Evolutionary conservation across 1,139 yeast genomes (phyloP).

Genomic region (Pichia sp.): DNA sequence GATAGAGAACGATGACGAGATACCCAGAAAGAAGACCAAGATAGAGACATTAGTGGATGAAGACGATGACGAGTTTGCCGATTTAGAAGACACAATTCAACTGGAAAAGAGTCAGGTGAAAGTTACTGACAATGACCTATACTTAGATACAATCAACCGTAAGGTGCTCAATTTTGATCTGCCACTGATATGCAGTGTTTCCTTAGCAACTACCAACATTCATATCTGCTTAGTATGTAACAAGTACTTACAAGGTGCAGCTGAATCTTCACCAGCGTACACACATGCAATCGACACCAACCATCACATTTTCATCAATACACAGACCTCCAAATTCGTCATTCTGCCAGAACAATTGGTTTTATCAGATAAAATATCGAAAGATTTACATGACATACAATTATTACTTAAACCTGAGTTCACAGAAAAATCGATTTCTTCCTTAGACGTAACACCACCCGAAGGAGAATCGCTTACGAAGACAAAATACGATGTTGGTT

Average conservation of each 20-base stretch:
- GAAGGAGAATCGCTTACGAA: constrained; percentile 42
- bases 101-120: background rate
- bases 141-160: constrained; percentile 56
- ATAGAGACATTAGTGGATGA: background rate
- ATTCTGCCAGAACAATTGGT: constrained; percentile 61
- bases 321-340: constrained; percentile 48
- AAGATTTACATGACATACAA: constrained; percentile 51
- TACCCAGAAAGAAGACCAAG: background rate
- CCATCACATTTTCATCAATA: constrained; percentile 64
- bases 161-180: constrained; percentile 65
- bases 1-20: background rate
- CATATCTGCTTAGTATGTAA: constrained; percentile 78
- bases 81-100: constrained; percentile 10
- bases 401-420: constrained; percentile 54
- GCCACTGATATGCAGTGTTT: constrained; percentile 63
- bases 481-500: constrained; percentile 57
- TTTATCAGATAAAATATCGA: constrained; percentile 30
- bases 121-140: constrained; percentile 28
- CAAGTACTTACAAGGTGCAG: constrained; percentile 68
- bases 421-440: constrained; percentile 33
- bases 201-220: constrained; percentile 58
- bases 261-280: constrained; percentile 62
- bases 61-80: constrained; percentile 16
- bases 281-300: constrained; percentile 59
- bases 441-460: constrained; percentile 31